Evolutionary conservation across 495 filamentous ascomycete species (phyloP), one percentile per base, ranked within the genome.

Genomic region (Penicillium daleae): DNA sequence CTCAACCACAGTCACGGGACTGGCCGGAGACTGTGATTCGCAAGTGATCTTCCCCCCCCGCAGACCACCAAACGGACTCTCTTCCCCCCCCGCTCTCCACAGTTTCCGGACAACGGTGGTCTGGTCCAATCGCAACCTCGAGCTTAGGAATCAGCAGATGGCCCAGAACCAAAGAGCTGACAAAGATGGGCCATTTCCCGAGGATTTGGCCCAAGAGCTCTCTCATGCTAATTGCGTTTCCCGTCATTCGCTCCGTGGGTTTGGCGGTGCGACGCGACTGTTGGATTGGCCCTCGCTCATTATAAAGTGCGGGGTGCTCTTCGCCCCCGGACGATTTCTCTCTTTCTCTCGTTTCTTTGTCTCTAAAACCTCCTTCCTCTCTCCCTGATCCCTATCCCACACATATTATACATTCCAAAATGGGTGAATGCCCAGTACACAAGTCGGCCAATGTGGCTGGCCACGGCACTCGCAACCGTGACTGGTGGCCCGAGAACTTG

Each of bases 401-500:
- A 6, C 44, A 6, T 48, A 17, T 17, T 37, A 19, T 10, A 49
- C 53, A 57, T n/a, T 27, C 7, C 68, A 66, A 50, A 50, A 73
- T 73, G 68, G 56, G 65, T 65, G 74, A 82, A 73, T 89, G 86
- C 70, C 86, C 86, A 4, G 74, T 82, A 42, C 72, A 76, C 58
- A 60, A 69, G 22, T 46, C 70, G 31, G 71, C 78, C 80, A 87
- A 86, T 66, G 76, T 84, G 54, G 87, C 76, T 62, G 87, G 87
- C 63, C 81, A 78, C 57, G 87, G 87, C 72, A 88, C 85, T 68
- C 71, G 75, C 55, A 89, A 88, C 76, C 56, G 24, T 50, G 86
- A 90, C 82, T 90, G 88, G 88, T 91, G 89, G 89, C 88, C 89
- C 39, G 77, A 83, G 50, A 71, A 80, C 64, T 77, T 91, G 52